Base-by-base conservation (phyloP, 495 filamentous ascomycete genomes). In the Lophiostoma macrostomum region DNA sequence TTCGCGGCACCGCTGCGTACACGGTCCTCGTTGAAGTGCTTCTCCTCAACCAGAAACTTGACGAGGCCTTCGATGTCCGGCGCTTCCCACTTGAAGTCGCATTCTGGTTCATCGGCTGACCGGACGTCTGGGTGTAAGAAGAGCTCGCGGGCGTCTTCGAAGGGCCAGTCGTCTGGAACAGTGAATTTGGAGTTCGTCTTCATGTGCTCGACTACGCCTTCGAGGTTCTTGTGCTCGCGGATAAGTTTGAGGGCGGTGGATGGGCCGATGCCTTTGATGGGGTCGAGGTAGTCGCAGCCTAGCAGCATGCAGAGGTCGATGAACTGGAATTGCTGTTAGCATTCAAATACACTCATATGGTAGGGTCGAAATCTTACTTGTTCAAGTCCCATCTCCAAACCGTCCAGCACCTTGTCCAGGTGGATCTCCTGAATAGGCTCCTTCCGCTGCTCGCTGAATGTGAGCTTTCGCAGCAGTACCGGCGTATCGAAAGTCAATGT, bases 221-320 rank as follows among this genome's bases (percentile, higher is more conserved):
- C 93, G 29, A 99, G 81, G 8, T 77, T 84, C 14, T 85, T 85
- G 67, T 95, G 80, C 60, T 97, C 90, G 40, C 87, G 86, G 61
- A 99, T 97, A 36, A 99, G 72, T 63, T 91, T 93, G 28, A 96
- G 76, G 1, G 94, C 93, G 0, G 91, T 96, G 53, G 77, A 82
- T 11, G 93, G 90, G 11, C 94, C 93, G 46, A 99, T 75, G 62
- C 95, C 95, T 45, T 91, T 91, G 54, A 99, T 87, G 0, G 94
- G 88, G 53, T 99, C 94, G 61, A 96, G 78, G 66, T 99, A 99
- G 63, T 99, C 93, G 71, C 93, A 99, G 60, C 93, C 93, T 18
- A 99, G 85, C 16, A 99, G 84, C 58, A 99, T 97, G 65, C 93
- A 97, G 34, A 99, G 84, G 66, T 99, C 93, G 45, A 97, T 88